Evolutionary conservation across 2,329 filamentous ascomycete genomes (phyloP), one percentile per base, ranked within the genome.

Genomic region (Aspergillus glaucus): DNA sequence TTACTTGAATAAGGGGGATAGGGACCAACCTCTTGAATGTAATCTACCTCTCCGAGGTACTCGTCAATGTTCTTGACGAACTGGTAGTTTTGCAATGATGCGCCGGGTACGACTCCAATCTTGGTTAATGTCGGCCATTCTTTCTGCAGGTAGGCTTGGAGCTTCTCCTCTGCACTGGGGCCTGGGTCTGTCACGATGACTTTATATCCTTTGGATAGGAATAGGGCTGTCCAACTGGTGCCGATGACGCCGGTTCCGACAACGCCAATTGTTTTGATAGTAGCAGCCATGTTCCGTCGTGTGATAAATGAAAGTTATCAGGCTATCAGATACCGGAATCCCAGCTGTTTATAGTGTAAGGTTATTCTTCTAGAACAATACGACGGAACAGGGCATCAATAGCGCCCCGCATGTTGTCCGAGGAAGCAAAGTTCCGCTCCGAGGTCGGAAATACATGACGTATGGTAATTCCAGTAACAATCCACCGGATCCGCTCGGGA

Each of bases 181-280:
- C 65, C 67, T 45, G 71, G 68, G 48, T 75, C 71, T n/a, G 67
- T 70, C 15, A 68, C 67, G 4, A 69, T 57, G n/a, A 75, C 72
- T 15, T 57, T 55, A n/a, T 68, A 52, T 17, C 68, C 69, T 43
- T 64, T 61, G 4, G 69, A 60, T 0, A 72, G 60, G 44, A 72
- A 72, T 0, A 73, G 58, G 8, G 66, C 67, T 2, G 70, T 66
- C 71, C 73, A 75, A 9, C 64, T 68, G 15, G 69, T 65, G 14
- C 69, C 70, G 15, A 73, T 73, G 12, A 66, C 60, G 4, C 70
- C 69, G 24, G 61, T 65, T 8, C 69, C 69, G 39, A 72, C 63
- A 4, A 71, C 58, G 8, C 52, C 55, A 24, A 51, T 47, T 3
- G 54, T 57, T 42, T 37, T 68, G 28, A 19, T 32, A 21, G 30